Percentiles rank a stretch among this genome's conserved stretches.
Conservation (phyloP, 2,329 filamentous ascomycete species). For the Phaeoacremonium minimum region DNA sequence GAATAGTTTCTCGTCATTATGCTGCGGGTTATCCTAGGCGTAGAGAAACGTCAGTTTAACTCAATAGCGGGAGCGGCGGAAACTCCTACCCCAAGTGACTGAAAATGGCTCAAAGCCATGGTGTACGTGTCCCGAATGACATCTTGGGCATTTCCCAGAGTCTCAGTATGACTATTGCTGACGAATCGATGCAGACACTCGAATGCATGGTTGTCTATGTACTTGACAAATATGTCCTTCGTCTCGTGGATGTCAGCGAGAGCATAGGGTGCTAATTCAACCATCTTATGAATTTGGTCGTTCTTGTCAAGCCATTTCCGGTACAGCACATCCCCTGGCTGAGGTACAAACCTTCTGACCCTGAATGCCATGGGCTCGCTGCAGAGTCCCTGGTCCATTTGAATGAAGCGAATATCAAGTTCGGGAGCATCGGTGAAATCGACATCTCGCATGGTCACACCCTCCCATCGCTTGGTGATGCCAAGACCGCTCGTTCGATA, state of each 20-base stretch:
- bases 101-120: conserved; percentile 17
- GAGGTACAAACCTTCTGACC: conserved; percentile 36
- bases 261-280: conserved; percentile 32
- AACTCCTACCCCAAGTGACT: conserved; percentile 8
- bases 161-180: conserved; percentile 8
- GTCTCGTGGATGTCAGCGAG: conserved; percentile 30
- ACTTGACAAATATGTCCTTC: conserved; percentile 25
- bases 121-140: conserved; percentile 24
- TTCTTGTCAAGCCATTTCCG: conserved; percentile 31
- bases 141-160: no score
- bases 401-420: conserved; percentile 23
- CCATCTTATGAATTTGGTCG: conserved; percentile 15
- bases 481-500: conserved; percentile 37
- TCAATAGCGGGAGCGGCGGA: conserved; percentile 5
- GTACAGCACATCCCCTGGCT: conserved; percentile 27
- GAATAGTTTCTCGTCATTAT: conserved; percentile 24
- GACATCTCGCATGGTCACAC: conserved; percentile 35
- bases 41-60: no score
- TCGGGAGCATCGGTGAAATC: conserved; percentile 20
- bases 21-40: no score
- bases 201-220: conserved; percentile 25
- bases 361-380: conserved; percentile 27
- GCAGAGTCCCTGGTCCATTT: conserved; percentile 32
- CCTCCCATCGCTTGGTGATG: conserved; percentile 38
- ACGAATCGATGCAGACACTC: conserved; percentile 22